Evolutionary conservation across 2,329 filamentous ascomycete species (phyloP).

Genomic region (Corinectria fuckeliana): DNA sequence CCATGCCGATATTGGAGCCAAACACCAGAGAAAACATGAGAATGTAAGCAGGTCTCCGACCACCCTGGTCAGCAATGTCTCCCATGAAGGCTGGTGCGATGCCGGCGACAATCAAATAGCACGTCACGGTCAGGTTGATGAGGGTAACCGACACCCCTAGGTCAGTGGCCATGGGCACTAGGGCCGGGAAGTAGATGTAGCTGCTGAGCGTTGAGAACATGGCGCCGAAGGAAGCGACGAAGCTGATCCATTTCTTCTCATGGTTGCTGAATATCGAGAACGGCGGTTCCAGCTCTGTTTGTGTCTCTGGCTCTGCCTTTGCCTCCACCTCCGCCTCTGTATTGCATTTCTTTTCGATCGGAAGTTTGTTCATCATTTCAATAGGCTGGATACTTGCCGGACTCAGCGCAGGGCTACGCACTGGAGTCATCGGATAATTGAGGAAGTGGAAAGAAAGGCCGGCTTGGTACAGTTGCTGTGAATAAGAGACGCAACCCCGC

Average conservation of each 20-base stretch:
- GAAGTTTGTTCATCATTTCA: too few species aligned
- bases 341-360: too few species aligned
- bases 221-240: slow-evolving; percentile 3
- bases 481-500: too few species aligned
- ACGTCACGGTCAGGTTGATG: slow-evolving; percentile 21
- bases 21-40: slow-evolving; percentile 59
- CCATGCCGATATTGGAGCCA: slow-evolving; percentile 40
- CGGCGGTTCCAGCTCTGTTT: too few species aligned
- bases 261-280: too few species aligned
- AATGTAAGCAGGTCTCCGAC: slow-evolving; percentile 61
- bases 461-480: too few species aligned
- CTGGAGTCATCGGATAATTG: too few species aligned
- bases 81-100: slow-evolving; percentile 44
- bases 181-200: slow-evolving; percentile 18
- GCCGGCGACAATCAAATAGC: slow-evolving; percentile 16
- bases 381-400: too few species aligned
- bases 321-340: too few species aligned
- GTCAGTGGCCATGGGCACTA: not conserved
- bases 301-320: too few species aligned
- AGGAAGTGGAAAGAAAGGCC: too few species aligned
- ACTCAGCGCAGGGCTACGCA: too few species aligned
- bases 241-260: slow-evolving; percentile 12
- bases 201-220: slow-evolving; percentile 21
- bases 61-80: slow-evolving; percentile 60
- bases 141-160: slow-evolving; percentile 3